Base-by-base conservation (phyloP, 164 flowering plant genomes). In the Piper longum region DNA sequence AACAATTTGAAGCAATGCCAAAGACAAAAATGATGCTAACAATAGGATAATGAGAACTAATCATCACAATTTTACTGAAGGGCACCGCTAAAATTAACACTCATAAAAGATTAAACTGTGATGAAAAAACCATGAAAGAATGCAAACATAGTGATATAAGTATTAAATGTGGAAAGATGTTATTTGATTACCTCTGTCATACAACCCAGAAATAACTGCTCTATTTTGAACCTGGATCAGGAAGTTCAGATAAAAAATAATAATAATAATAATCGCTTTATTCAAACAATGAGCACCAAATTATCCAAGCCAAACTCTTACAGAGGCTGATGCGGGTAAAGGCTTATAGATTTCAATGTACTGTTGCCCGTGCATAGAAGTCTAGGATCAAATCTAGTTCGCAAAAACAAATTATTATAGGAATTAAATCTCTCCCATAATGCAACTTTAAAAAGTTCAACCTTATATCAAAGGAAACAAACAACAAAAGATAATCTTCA, bases 311-410 rank as follows among this genome's bases (percentile, higher is more conserved):
- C 26, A 64, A 64, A 61, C 13, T n/a, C 93, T 81, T 86, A 93
- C 97, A 78, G 69, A 70, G 65, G 79, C 83, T 74, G 73, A 82
- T 36, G 99, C 73, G 62, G 96, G 96, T 61, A 88, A 73, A 9
- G 96, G 88, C 78, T 76, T 83, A 80, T 84, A 85, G 52, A 93
- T 69, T 74, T 93, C 92, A 54, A 93, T 78, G 73, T 88, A 88
- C 41, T 93, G 97, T 64, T 93, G 95, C 54, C 91, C 99, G 72
- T 93, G 99, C 74, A 93, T 64, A 90, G 66, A 70, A 89, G 89
- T 26, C 81, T 77, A 2, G 83, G 91, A 80, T 93, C 95, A 78
- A 66, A 90, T 73, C 99, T 93, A 83, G 62, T 0, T 48, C 11
- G 12, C 9, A 9, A 48, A 48, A 8, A 48, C 9, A 48, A 14